Evolutionary conservation across 371 early-diverging fungal genomes (phyloP).

Genomic region (Lichtheimia ornata): DNA sequence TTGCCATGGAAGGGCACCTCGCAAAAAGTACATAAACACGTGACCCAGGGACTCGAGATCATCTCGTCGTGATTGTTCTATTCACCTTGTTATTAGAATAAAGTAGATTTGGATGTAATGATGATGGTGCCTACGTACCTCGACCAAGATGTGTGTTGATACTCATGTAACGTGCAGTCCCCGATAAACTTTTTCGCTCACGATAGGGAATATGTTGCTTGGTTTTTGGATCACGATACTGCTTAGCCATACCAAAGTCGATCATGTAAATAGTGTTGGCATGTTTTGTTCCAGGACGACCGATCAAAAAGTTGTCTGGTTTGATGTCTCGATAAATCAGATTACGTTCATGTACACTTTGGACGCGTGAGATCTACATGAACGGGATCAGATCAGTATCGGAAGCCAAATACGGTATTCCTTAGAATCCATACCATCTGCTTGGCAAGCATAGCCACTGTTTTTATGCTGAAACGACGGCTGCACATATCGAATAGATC

Average conservation of each 20-base stretch:
- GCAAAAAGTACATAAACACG: slow-evolving; percentile 91
- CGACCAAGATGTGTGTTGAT: slow-evolving; percentile 89
- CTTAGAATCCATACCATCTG: slow-evolving; percentile 69
- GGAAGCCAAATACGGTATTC: too few species aligned
- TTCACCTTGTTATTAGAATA: not conserved
- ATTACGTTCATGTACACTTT: slow-evolving; percentile 92
- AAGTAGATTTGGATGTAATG: not conserved
- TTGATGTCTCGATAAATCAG: slow-evolving; percentile 98
- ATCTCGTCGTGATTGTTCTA: slow-evolving; percentile 91
- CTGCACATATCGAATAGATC: slow-evolving; percentile 94
- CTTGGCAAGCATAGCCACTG: slow-evolving; percentile 93
- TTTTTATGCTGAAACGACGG: slow-evolving; percentile 88
- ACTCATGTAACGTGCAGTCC: slow-evolving; percentile 93
- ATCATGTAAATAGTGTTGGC: slow-evolving; percentile 66
- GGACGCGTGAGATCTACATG: slow-evolving; percentile 80
- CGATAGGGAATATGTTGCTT: slow-evolving; percentile 83
- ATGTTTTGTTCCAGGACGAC: slow-evolving; percentile 59
- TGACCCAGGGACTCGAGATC: slow-evolving; percentile 93
- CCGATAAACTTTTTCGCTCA: slow-evolving; percentile 82
- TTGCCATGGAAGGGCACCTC: slow-evolving; percentile 93
- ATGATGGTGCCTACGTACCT: slow-evolving; percentile 12
- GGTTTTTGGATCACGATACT: slow-evolving; percentile 83
- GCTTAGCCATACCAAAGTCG: slow-evolving; percentile 94
- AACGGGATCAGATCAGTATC: not conserved
- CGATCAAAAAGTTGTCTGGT: slow-evolving; percentile 97